Evolutionary conservation across 169 alveolate genomes (phyloP).

Genomic region (Cryptosporidium parvum): DNA sequence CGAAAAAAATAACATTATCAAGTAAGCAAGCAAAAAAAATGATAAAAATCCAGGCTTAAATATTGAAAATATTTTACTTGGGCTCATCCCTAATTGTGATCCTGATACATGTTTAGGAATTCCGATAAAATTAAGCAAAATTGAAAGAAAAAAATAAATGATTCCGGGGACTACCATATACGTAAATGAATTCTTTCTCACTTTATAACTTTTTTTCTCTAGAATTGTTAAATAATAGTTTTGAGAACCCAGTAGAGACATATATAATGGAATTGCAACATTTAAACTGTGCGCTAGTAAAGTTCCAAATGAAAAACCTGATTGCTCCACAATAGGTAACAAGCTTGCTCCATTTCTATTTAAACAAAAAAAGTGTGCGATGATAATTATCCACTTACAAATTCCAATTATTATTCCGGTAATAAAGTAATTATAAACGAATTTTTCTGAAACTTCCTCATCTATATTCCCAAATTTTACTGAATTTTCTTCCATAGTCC

Average conservation of each 20-base stretch:
- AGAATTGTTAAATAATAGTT: constrained; percentile 4
- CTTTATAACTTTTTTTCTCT: neutral
- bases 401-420: constrained; percentile 1
- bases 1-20: neutral
- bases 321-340: neutral
- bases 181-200: neutral
- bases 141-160: neutral
- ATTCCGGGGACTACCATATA: neutral
- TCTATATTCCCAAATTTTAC: neutral
- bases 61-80: neutral
- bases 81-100: neutral
- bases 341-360: constrained; percentile 5
- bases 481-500: neutral
- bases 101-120: neutral
- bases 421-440: neutral
- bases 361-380: neutral
- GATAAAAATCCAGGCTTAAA: neutral
- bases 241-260: constrained; percentile 16
- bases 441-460: constrained; percentile 1
- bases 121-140: neutral
- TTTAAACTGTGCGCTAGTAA: neutral
- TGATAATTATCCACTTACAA: constrained; percentile 12
- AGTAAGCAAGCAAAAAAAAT: neutral
- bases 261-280: neutral
- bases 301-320: neutral